phyloP scores from a whole-genome alignment of 441 rosid genomes.

The Populus trichocarpa region DNA sequence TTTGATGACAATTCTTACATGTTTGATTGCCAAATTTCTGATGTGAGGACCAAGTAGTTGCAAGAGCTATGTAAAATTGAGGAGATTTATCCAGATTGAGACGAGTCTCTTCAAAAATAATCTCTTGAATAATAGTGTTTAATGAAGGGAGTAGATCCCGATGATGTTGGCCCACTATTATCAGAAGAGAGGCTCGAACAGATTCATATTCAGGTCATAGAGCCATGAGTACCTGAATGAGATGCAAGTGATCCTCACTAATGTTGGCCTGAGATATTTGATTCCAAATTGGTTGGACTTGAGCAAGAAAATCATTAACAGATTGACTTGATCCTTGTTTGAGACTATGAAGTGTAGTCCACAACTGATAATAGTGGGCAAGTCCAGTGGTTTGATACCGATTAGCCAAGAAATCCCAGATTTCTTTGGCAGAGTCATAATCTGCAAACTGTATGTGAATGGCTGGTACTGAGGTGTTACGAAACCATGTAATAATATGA shows the following conservation, averaged over 20 bases:
- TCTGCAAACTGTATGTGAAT: not conserved
- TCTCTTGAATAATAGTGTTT: not conserved
- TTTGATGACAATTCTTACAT: not conserved
- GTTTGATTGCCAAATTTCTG: not conserved
- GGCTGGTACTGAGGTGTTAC: not conserved
- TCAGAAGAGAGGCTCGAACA: not conserved
- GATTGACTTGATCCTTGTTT: not conserved
- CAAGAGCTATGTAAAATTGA: not conserved
- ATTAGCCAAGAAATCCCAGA: too few relatives aligned
- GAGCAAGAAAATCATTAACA: constrained; percentile 6
- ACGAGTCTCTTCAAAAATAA: not conserved
- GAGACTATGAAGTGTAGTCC: not conserved
- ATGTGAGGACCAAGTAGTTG: not conserved
- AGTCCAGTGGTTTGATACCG: too few relatives aligned
- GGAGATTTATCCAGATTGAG: not conserved
- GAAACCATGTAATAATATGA: not conserved
- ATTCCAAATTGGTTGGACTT: constrained; percentile 8
- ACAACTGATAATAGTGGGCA: too few relatives aligned
- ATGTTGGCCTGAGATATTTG: not conserved
- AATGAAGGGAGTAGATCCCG: not conserved
- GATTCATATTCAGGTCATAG: not conserved
- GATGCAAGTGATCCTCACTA: not conserved
- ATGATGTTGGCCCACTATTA: too few relatives aligned
- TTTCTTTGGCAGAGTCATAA: too few relatives aligned
- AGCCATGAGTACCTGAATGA: not conserved